A percentile compares a stretch with the other conserved stretches of the same genome.
Evolutionary conservation across 345 rosid species (phyloP).

Genomic region (Bruguiera sexangula): DNA sequence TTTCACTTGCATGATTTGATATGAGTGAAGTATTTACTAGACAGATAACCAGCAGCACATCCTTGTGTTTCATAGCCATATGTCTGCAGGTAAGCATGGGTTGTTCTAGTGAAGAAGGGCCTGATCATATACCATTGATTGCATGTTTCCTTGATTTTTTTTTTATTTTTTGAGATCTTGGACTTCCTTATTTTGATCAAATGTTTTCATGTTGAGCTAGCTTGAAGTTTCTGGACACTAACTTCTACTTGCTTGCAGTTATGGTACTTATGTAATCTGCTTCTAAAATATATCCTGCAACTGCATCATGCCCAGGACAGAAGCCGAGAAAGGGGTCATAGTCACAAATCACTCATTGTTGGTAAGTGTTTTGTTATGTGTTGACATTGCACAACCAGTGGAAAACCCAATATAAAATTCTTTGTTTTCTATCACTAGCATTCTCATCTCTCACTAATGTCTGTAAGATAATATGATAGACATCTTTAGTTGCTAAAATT

Average conservation of each 20-base stretch:
- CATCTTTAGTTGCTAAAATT: background rate
- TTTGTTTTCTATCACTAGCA: background rate
- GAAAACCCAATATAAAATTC: background rate
- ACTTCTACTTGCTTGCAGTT: background rate
- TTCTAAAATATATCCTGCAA: constrained; percentile 16
- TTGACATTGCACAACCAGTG: background rate
- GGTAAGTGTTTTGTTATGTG: constrained; percentile 44
- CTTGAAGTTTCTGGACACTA: constrained; percentile 12
- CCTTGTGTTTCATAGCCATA: too few relatives aligned
- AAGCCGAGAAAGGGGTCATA: constrained; percentile 87
- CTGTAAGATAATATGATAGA: background rate
- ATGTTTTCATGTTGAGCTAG: background rate
- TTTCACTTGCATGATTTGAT: too few relatives aligned
- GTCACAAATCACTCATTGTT: constrained; percentile 82
- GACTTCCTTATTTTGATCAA: background rate
- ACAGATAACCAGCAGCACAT: too few relatives aligned
- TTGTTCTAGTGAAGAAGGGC: background rate
- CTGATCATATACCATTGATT: background rate
- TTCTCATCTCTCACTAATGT: background rate
- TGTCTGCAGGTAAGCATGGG: background rate
- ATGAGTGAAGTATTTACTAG: too few relatives aligned
- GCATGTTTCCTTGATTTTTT: background rate
- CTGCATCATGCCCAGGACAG: constrained; percentile 52
- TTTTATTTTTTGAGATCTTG: background rate
- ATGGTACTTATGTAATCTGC: constrained; percentile 12